Evolutionary conservation across 148 eudicot genomes (phyloP).

Genomic region (Gaultheria prostrata): DNA sequence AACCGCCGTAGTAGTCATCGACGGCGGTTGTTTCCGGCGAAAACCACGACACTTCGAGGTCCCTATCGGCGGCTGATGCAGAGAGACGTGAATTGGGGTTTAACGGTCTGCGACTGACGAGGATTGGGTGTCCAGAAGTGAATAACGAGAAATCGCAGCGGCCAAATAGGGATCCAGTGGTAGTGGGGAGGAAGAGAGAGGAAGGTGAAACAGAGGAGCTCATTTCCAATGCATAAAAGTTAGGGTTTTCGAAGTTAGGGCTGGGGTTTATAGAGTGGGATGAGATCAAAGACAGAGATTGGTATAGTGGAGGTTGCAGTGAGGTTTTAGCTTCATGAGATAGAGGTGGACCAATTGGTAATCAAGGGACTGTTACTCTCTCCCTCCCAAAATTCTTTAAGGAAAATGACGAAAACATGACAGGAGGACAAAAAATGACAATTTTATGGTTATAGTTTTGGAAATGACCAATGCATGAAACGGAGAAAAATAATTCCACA

Average conservation of each 20-base stretch:
- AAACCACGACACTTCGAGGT: slow-evolving; percentile 46
- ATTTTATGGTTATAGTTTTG: too few species aligned
- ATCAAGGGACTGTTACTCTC: too few species aligned
- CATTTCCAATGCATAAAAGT: background rate
- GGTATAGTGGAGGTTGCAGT: background rate
- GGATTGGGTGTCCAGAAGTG: slow-evolving; percentile 13
- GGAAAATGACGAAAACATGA: too few species aligned
- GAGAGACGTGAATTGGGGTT: slow-evolving; percentile 25
- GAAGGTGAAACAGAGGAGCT: slow-evolving; percentile 13
- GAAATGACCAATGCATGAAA: too few species aligned
- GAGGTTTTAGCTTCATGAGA: too few species aligned
- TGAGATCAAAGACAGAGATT: background rate
- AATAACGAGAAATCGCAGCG: background rate
- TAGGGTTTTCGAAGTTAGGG: background rate
- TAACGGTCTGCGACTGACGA: slow-evolving; percentile 18
- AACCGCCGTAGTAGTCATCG: slow-evolving; percentile 64
- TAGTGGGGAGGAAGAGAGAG: slow-evolving; percentile 18
- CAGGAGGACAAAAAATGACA: too few species aligned
- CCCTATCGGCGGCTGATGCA: slow-evolving; percentile 28
- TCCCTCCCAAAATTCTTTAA: too few species aligned
- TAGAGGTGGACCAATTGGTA: too few species aligned
- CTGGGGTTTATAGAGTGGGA: background rate
- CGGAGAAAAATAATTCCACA: too few species aligned
- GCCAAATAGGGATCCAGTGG: background rate
- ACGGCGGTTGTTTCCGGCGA: slow-evolving; percentile 22